Conservation (phyloP, 1,284 basidiomycete species). For the Microbotryum lychnidis-dioicae region DNA sequence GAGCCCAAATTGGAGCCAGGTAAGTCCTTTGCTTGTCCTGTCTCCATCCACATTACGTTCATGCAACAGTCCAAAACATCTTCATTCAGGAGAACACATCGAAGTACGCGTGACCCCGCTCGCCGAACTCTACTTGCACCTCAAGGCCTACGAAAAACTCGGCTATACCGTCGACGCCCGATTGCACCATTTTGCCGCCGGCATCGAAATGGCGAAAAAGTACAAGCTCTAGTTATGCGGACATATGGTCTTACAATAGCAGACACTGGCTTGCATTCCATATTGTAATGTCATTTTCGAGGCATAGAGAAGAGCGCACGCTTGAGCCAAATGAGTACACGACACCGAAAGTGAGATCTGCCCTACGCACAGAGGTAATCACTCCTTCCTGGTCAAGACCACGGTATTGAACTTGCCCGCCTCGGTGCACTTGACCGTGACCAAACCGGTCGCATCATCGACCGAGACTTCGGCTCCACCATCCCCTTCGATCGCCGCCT, state of each 20-base stretch:
- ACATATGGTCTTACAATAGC: no score
- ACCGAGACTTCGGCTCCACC: conserved; percentile 4
- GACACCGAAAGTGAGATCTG: no score
- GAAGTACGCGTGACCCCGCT: conserved; percentile 62
- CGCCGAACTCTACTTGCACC: conserved; percentile 51
- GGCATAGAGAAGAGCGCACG: no score
- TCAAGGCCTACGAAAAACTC: conserved; percentile 61
- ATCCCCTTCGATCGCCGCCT: conserved; percentile 6
- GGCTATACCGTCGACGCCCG: conserved; percentile 70
- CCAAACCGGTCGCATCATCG: conserved; percentile 11
- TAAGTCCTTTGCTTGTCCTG: conserved; percentile 42
- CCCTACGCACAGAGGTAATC: no score
- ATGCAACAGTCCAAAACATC: not conserved
- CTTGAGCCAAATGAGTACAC: no score
- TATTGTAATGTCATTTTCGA: no score
- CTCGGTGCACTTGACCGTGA: conserved; percentile 13
- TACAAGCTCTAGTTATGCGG: no score
- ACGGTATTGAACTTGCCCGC: conserved; percentile 6
- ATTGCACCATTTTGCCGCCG: conserved; percentile 62
- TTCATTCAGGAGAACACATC: conserved; percentile 48
- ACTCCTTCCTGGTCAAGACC: not conserved
- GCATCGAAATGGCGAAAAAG: conserved; percentile 46
- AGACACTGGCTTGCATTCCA: no score
- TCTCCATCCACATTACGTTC: not conserved
- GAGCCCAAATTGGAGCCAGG: conserved; percentile 64